Conservation (phyloP, 202 grass and related monocot species). For the Hordeum pubiflorum region DNA sequence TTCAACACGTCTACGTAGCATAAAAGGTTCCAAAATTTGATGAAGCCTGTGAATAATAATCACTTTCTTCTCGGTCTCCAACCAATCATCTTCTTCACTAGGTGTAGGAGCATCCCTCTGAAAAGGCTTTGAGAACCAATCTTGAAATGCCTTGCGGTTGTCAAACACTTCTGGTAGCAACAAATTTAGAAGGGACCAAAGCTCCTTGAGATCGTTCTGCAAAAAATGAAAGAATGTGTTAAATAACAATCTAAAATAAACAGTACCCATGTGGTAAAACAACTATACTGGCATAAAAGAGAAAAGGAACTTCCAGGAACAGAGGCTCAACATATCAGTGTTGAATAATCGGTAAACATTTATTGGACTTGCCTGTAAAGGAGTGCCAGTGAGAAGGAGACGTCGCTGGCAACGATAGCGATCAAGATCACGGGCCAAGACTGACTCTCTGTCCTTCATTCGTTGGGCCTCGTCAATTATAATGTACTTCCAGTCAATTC, state of each 20-base stretch:
- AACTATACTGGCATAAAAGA: constrained; percentile 1
- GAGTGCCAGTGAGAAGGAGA: constrained; percentile 90
- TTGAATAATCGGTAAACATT: neutral
- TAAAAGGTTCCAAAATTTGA: constrained; percentile 98
- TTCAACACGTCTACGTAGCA: constrained; percentile 86
- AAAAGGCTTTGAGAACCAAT: constrained; percentile 99
- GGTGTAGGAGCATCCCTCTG: constrained; percentile 76
- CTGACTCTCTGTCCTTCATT: constrained; percentile 97
- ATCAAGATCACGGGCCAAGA: constrained; percentile 92
- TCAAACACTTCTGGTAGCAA: constrained; percentile 98
- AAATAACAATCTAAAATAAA: neutral
- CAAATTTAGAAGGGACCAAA: constrained; percentile 96
- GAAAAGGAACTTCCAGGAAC: neutral
- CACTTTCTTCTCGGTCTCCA: constrained; percentile 98
- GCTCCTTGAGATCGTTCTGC: constrained; percentile 98
- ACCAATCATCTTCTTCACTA: constrained; percentile 88
- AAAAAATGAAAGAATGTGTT: neutral
- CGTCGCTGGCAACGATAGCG: constrained; percentile 92
- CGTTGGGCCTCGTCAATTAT: constrained; percentile 98
- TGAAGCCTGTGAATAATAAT: constrained; percentile 97
- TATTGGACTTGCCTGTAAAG: constrained; percentile 61
- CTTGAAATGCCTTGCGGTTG: constrained; percentile 95
- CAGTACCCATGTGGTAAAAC: constrained; percentile 9
- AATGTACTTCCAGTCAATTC: constrained; percentile 98
- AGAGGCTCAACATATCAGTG: neutral